Conservation (phyloP, 2,329 filamentous ascomycete species). For the Apiospora aurea region DNA sequence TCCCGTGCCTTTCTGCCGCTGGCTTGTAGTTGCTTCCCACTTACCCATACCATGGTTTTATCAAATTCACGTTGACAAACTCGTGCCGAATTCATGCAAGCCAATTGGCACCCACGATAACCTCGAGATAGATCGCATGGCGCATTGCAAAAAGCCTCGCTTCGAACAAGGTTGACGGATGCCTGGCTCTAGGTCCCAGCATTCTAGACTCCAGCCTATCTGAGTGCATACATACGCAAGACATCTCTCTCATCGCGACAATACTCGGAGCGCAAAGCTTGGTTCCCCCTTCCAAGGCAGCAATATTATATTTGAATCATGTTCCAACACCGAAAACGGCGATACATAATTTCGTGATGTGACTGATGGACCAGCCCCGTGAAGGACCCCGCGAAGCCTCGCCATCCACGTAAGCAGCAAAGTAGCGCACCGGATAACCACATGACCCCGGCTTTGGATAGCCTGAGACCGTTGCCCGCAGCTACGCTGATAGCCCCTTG, state of each 20-base stretch:
- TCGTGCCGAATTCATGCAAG: neutral
- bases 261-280: too few species aligned
- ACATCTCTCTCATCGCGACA: neutral
- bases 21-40: neutral
- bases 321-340: neutral
- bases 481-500: constrained; percentile 16
- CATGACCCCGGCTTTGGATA: constrained; percentile 26
- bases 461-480: constrained; percentile 18
- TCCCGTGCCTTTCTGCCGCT: neutral
- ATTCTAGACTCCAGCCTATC: neutral
- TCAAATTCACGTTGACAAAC: neutral
- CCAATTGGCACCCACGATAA: neutral
- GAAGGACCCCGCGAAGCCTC: neutral
- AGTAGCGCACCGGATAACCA: constrained; percentile 27
- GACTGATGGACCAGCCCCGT: neutral
- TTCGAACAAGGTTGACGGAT: neutral
- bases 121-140: neutral
- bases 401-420: constrained; percentile 23
- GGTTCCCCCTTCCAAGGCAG: neutral
- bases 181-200: neutral
- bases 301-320: neutral
- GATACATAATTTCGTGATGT: neutral
- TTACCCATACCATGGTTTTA: neutral
- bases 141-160: neutral
- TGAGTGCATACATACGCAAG: neutral